phyloP scores from a whole-genome alignment of 495 filamentous ascomycete genomes.

The Jackrogersella multiformis region DNA sequence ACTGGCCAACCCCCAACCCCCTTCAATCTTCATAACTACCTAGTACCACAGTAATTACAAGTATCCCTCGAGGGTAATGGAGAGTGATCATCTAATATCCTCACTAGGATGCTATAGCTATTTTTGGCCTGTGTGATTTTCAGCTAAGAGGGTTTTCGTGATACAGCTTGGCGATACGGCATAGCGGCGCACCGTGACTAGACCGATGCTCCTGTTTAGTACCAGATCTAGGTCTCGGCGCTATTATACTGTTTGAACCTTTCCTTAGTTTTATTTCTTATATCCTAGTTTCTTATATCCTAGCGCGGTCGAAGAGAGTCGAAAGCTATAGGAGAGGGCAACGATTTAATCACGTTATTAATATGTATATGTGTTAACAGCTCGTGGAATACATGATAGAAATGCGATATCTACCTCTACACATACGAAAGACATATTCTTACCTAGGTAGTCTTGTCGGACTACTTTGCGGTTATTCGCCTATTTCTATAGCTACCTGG shows the following conservation, averaged over 20 bases:
- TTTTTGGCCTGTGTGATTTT: constrained; percentile 16
- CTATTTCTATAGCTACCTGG: constrained; percentile 3
- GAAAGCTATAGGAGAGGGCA: not conserved
- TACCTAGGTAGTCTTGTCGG: constrained; percentile 14
- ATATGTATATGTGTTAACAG: not conserved
- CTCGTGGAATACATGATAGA: not conserved
- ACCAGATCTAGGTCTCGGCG: not conserved
- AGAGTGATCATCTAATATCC: no score
- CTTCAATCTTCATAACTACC: no score
- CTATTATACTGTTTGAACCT: not conserved
- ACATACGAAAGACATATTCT: not conserved
- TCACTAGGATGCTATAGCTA: no score
- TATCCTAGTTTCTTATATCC: not conserved
- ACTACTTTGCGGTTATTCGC: constrained; percentile 5
- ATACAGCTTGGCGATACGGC: constrained; percentile 22
- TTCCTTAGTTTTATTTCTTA: not conserved
- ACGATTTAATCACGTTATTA: not conserved
- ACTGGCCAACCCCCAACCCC: no score
- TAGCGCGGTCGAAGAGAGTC: not conserved
- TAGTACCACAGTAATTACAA: no score
- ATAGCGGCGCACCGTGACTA: not conserved
- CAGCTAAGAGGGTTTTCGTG: constrained; percentile 1
- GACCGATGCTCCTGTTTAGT: not conserved
- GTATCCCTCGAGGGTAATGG: no score
- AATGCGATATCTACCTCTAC: not conserved